Conservation (phyloP, 1,284 basidiomycete genomes). For the Puccinia hordei region DNA sequence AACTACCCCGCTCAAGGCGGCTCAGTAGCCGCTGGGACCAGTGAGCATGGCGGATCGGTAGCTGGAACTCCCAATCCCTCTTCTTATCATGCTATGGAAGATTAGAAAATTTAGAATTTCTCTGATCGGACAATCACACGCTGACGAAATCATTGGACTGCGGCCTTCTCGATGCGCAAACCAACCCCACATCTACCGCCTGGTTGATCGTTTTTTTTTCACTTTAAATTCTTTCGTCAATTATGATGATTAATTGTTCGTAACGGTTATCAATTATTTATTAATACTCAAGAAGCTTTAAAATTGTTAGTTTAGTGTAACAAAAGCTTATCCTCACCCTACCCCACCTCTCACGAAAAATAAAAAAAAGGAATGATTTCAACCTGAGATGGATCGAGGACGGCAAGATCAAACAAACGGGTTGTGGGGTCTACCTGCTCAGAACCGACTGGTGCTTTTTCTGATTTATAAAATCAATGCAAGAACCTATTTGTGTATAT, state of each 20-base stretch:
- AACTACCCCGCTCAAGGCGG: neutral
- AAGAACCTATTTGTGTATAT: too few relatives aligned
- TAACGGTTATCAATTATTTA: neutral
- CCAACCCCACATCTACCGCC: neutral
- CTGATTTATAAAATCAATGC: too few relatives aligned
- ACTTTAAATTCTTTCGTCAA: neutral
- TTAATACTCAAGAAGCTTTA: neutral
- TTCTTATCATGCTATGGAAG: constrained; percentile 12
- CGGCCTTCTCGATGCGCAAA: neutral
- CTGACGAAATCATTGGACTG: neutral
- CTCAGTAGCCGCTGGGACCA: neutral
- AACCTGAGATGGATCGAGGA: too few relatives aligned
- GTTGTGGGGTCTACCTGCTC: too few relatives aligned
- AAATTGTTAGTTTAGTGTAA: neutral
- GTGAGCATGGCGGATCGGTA: constrained; percentile 35
- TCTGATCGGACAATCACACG: neutral
- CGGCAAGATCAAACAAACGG: too few relatives aligned
- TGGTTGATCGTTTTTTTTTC: neutral
- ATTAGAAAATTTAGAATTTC: neutral
- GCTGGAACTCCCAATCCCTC: constrained; percentile 27
- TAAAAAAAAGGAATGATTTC: neutral
- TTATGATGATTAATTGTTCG: neutral
- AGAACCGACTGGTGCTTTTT: too few relatives aligned
- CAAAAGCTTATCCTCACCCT: neutral
- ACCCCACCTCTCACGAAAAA: neutral